A percentile compares a stretch with the other conserved stretches of the same genome.
Evolutionary conservation across 106 monocot species (phyloP).

Genomic region (Allium cepa): DNA sequence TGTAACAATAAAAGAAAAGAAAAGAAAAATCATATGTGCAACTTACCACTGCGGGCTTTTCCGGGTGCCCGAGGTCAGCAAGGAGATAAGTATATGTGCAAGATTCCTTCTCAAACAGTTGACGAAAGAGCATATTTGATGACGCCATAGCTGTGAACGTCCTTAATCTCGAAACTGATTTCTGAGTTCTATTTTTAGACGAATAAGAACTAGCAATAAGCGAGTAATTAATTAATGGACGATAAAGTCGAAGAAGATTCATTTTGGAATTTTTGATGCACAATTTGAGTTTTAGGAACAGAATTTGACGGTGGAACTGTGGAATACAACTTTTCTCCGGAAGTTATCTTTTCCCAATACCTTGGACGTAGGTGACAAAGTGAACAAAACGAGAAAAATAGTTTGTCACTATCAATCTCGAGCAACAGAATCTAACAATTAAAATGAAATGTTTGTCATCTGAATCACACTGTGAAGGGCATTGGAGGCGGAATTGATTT

Average conservation of each 20-base stretch:
- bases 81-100: slow-evolving; percentile 88
- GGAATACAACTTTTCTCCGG: too few relatives aligned
- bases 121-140: slow-evolving; percentile 64
- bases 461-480: too few relatives aligned
- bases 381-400: too few relatives aligned
- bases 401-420: too few relatives aligned
- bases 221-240: not conserved
- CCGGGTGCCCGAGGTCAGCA: slow-evolving; percentile 68
- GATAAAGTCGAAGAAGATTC: not conserved
- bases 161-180: not conserved
- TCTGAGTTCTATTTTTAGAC: not conserved
- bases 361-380: too few relatives aligned
- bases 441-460: too few relatives aligned
- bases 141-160: slow-evolving; percentile 1
- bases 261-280: not conserved
- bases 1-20: not conserved
- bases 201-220: not conserved
- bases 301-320: too few relatives aligned
- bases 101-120: slow-evolving; percentile 95
- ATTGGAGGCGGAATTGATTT: too few relatives aligned
- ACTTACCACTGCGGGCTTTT: slow-evolving; percentile 81
- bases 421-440: too few relatives aligned
- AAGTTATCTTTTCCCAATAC: too few relatives aligned
- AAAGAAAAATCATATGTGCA: too few relatives aligned
- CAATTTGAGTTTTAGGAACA: too few relatives aligned